Conservation (phyloP, 2,329 filamentous ascomycete species). For the Pseudocercospora eumusae region DNA sequence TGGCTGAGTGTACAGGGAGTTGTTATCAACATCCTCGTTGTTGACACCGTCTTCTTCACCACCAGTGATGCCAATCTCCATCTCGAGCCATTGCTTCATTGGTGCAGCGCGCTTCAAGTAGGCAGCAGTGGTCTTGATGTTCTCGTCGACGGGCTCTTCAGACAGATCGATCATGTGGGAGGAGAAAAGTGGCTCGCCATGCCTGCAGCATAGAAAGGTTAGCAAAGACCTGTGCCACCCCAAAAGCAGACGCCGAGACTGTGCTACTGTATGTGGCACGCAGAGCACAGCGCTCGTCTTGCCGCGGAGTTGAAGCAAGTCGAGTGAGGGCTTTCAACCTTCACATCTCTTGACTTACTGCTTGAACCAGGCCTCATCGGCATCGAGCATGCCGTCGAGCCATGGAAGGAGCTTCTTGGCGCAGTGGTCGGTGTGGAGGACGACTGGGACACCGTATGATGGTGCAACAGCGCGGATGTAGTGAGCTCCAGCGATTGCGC, state of each 20-base stretch:
- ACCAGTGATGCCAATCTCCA: slow-evolving; percentile 95
- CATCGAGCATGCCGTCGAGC: slow-evolving; percentile 94
- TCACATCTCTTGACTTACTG: slow-evolving; percentile 40
- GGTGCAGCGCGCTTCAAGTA: slow-evolving; percentile 93
- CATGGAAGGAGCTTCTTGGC: slow-evolving; percentile 99
- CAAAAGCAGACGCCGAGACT: neutral
- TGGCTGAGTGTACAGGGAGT: slow-evolving; percentile 94
- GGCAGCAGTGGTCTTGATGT: slow-evolving; percentile 86
- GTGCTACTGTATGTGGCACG: neutral
- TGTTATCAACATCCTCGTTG: slow-evolving; percentile 97
- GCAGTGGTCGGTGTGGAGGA: slow-evolving; percentile 97
- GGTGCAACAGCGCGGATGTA: slow-evolving; percentile 89
- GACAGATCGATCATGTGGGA: slow-evolving; percentile 98
- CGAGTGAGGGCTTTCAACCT: neutral
- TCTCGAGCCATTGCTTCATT: slow-evolving; percentile 99
- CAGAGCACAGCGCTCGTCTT: neutral
- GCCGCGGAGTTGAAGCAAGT: neutral
- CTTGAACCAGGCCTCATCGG: slow-evolving; percentile 95
- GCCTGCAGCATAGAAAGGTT: slow-evolving; percentile 33
- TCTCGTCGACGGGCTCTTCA: slow-evolving; percentile 85
- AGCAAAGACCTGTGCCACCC: neutral
- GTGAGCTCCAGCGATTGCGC: slow-evolving; percentile 84
- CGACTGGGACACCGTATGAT: slow-evolving; percentile 82
- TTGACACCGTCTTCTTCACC: slow-evolving; percentile 98
- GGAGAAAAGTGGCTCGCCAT: slow-evolving; percentile 90